phyloP scores from a whole-genome alignment of 2,329 filamentous ascomycete genomes.

The Phoma sp. region DNA sequence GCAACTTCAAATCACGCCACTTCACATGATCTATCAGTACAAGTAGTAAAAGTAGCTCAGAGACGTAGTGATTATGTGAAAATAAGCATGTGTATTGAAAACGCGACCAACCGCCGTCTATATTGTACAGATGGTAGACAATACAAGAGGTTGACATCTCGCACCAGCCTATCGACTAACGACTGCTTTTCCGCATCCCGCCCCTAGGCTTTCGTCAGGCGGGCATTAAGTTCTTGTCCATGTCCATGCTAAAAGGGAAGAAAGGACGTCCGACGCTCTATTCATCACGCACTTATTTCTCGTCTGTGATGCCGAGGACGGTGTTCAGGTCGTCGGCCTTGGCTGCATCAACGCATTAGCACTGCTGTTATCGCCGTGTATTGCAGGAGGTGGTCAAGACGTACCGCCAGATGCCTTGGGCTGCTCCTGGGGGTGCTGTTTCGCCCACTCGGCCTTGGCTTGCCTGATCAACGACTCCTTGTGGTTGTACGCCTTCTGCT shows the following conservation, averaged over 20 bases:
- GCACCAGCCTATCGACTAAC: constrained; percentile 26
- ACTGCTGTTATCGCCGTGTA: neutral
- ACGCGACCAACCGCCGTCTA: constrained; percentile 47
- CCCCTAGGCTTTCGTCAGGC: constrained; percentile 20
- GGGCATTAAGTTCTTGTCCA: constrained; percentile 27
- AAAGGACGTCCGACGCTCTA: constrained; percentile 19
- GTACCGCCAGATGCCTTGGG: constrained; percentile 41
- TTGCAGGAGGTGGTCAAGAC: neutral
- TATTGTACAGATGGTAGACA: constrained; percentile 52
- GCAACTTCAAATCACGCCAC: neutral
- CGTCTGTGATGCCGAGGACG: constrained; percentile 45
- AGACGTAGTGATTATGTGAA: neutral
- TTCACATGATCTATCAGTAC: neutral
- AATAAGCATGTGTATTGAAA: constrained; percentile 42
- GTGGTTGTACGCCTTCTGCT: constrained; percentile 82
- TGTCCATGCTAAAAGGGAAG: constrained; percentile 31
- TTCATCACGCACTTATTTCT: constrained; percentile 34
- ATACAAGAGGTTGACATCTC: constrained; percentile 43
- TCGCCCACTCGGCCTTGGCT: constrained; percentile 89
- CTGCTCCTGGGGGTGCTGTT: constrained; percentile 64
- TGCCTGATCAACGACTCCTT: constrained; percentile 91
- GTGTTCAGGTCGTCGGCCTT: constrained; percentile 83
- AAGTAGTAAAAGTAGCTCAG: neutral
- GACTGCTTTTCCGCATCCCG: constrained; percentile 23
- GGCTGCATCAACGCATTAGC: constrained; percentile 49